Base-by-base conservation (phyloP, 768 basidiomycete species). In the Mycena vitilis region DNA sequence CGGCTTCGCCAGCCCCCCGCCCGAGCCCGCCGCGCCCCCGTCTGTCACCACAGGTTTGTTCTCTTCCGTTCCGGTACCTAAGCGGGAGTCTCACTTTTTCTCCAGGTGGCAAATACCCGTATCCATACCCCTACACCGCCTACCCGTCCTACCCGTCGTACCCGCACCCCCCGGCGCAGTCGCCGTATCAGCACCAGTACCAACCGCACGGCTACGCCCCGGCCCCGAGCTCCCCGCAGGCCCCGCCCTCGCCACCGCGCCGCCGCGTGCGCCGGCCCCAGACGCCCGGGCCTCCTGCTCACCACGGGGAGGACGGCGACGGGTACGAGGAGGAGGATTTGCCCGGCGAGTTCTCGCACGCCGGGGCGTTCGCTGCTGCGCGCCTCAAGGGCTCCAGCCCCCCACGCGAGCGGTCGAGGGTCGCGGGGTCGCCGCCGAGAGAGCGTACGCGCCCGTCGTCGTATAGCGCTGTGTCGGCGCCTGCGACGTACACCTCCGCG, bases 1-100 rank as follows among this genome's bases (percentile, higher is more conserved):
- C 76, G 84, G 83, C 59, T 83, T 86, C 69, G 63, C 78, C 13
- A 79, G 78, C 60, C 79, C 82, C 9, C 81, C 81, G 13, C 75
- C 78, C 23, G 79, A 79, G 55, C 66, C 68, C 20, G 62, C 68
- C 38, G 25, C n/a, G 18, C n/a, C 11, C 36, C 23, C 4, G 10
- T 30, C 49, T 52, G 13, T 23, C 12, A 12, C 25, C 56, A 55
- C 55, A 5, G 20, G 69, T 65, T 30, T 42, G 5, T 13, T 18
- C 11, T 37, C 36, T 18, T 15, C n/a, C 11, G 15, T 23, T 45
- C 15, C 36, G 10, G 22, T 20, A 1, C 22, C 12, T 42, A 8
- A 5, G 4, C 2, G 36, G 6, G 12, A 45, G 12, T 47, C 42
- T 36, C 54, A 38, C 10, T 15, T 15, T 18, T 34, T 11, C 22